These are phyloP conservation scores for Tuber magnatum DNA, from an alignment of 495 filamentous ascomycete species.

Conservation along the genomic window DNA sequence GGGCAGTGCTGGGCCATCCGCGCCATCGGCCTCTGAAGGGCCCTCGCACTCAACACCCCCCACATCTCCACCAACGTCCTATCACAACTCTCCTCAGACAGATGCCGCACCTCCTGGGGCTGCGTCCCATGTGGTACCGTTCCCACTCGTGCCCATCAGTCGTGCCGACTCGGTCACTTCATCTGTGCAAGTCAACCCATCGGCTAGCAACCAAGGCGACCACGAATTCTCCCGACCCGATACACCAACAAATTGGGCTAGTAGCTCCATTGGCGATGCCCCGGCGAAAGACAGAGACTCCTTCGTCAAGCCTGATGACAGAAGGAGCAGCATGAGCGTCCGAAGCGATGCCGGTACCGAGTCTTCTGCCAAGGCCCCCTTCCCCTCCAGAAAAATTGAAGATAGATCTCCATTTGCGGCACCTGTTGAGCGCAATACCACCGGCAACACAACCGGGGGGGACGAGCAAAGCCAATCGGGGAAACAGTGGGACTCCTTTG, in stretches of 20 bases:
- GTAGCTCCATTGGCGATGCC: slow-evolving; percentile 27
- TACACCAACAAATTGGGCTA: slow-evolving; percentile 49
- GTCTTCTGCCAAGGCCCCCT: slow-evolving; percentile 31
- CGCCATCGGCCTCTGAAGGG: slow-evolving; percentile 47
- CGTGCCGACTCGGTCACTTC: slow-evolving; percentile 62
- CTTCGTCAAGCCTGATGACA: slow-evolving; percentile 30
- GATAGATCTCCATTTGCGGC: slow-evolving; percentile 43
- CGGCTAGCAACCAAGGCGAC: slow-evolving; percentile 67
- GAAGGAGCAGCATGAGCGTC: slow-evolving; percentile 39
- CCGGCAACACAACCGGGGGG: slow-evolving; percentile 37
- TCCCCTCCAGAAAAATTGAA: slow-evolving; percentile 31
- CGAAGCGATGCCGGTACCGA: slow-evolving; percentile 41
- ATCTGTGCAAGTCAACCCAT: slow-evolving; percentile 66
- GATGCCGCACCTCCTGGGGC: slow-evolving; percentile 45
- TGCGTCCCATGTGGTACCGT: slow-evolving; percentile 62
- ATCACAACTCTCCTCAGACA: slow-evolving; percentile 51
- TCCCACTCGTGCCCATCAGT: slow-evolving; percentile 56
- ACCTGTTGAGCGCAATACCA: slow-evolving; percentile 34
- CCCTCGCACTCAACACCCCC: slow-evolving; percentile 51
- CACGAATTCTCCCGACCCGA: slow-evolving; percentile 52
- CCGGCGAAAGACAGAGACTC: slow-evolving; percentile 33
- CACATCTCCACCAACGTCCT: slow-evolving; percentile 53
- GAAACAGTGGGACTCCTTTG: slow-evolving; percentile 39
- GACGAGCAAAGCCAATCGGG: slow-evolving; percentile 19
- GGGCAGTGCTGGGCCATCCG: slow-evolving; percentile 49